phyloP scores from a whole-genome alignment of 306 rosid genomes.

The Acacia confusa region DNA sequence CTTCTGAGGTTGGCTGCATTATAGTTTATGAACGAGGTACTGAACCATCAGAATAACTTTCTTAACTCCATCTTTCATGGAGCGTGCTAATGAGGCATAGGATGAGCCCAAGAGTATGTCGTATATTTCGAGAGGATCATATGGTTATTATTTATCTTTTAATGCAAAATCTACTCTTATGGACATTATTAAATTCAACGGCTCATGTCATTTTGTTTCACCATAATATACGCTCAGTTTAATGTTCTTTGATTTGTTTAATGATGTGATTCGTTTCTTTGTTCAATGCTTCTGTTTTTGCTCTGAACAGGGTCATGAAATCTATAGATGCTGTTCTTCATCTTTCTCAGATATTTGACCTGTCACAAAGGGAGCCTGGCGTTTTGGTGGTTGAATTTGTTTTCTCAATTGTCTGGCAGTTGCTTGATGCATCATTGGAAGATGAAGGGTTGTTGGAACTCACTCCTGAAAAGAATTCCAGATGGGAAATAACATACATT shows the following conservation, averaged over 20 bases:
- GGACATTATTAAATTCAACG: neutral
- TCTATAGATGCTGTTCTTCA: slow-evolving; percentile 57
- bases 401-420: slow-evolving; percentile 63
- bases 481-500: slow-evolving; percentile 44
- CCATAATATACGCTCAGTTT: neutral
- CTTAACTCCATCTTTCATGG: neutral
- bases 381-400: slow-evolving; percentile 67
- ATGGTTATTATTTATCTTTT: neutral
- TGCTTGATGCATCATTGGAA: slow-evolving; percentile 76
- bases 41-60: neutral
- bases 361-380: slow-evolving; percentile 63
- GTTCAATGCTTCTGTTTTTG: slow-evolving; percentile 20
- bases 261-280: slow-evolving; percentile 1
- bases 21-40: neutral
- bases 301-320: slow-evolving; percentile 57
- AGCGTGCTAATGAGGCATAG: neutral
- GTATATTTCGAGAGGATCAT: neutral
- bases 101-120: neutral
- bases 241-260: neutral
- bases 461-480: slow-evolving; percentile 45
- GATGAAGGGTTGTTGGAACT: slow-evolving; percentile 76
- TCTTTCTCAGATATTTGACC: slow-evolving; percentile 51
- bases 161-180: neutral
- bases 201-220: neutral
- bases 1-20: neutral